Evolutionary conservation across 1,284 basidiomycete species (phyloP), one percentile per base, ranked within the genome.

Genomic region (Sanguinoderma infundibulare): DNA sequence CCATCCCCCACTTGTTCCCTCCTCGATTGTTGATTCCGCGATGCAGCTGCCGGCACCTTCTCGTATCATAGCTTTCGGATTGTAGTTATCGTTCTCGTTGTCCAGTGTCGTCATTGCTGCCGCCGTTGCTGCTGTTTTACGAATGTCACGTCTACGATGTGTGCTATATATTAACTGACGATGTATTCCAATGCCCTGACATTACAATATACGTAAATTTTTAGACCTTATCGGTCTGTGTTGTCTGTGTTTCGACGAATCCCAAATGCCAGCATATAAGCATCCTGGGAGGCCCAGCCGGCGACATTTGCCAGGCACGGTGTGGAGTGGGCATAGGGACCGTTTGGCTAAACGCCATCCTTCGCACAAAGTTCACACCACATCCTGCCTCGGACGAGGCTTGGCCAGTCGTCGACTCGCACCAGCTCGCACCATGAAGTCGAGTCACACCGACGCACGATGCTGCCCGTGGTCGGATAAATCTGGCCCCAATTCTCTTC

Each of bases 111-210:
- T 53, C 52, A 57, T 61, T 63, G 26, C 53, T 61, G 55, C 56
- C 60, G 49, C 53, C 51, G 58, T 55, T 28, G 34, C 58, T 55
- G 38, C 57, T 61, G 53, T 36, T n/a, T 64, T 53, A 66, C 60
- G 65, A 66, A 55, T 57, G 36, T 59, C 56, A 66, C 60, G 59
- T 42, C 52, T 55, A 62, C 56, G 60, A 58, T 46, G 28, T 51
- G 32, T 63, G 59, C 62, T 66, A 57, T 55, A 53, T 61, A 52
- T 30, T 61, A 63, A 58, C 55, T 62, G 28, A 61, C 53, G 55
- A 64, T 66, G 60, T 66, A 59, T 57, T 39, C 50, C 28, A 38
- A 59, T 50, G 53, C 44, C 46, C 38, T 51, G 51, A 54, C 50
- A 58, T 58, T 59, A 42, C 26, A 26, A 57, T 51, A 35, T 51